phyloP scores from a whole-genome alignment of 1,284 basidiomycete genomes.

The Ceratobasidium sp. region DNA sequence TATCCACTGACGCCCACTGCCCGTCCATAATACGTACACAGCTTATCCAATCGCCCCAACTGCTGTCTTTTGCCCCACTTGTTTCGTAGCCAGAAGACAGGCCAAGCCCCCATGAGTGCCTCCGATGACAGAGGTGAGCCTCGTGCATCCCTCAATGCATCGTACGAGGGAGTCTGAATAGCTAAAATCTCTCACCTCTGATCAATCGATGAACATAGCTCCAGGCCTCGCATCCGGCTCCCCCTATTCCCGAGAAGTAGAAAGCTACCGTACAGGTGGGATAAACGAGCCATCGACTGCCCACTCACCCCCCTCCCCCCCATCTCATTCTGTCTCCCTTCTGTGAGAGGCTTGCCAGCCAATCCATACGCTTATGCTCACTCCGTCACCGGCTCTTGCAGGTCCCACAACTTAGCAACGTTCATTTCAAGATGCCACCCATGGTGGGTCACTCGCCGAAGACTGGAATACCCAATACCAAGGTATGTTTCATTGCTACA shows the following conservation, averaged over 20 bases:
- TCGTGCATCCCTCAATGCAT: slow-evolving; percentile 2
- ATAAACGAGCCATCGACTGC: too few relatives aligned
- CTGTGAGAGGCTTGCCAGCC: not conserved
- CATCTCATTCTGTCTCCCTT: not conserved
- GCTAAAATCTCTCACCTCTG: slow-evolving; percentile 8
- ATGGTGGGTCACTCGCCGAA: too few relatives aligned
- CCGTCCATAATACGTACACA: not conserved
- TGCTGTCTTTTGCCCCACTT: not conserved
- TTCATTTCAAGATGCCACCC: too few relatives aligned
- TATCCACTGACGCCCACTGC: not conserved
- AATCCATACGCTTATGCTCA: not conserved
- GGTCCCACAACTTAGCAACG: not conserved
- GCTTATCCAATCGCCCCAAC: not conserved
- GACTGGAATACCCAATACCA: too few relatives aligned
- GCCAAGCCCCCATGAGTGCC: not conserved
- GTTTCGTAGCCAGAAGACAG: not conserved
- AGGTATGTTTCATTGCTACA: too few relatives aligned
- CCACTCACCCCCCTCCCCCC: slow-evolving; percentile 13
- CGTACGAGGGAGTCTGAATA: not conserved
- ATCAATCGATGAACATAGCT: not conserved
- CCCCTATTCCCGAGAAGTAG: not conserved
- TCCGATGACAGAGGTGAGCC: slow-evolving; percentile 10
- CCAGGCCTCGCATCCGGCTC: not conserved
- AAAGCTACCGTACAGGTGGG: slow-evolving; percentile 53
- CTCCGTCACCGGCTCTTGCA: not conserved